A percentile compares a stretch with the other conserved stretches of the same genome.
Conservation (phyloP, 1,139 yeast species). For the Nadsonia commutata region DNA sequence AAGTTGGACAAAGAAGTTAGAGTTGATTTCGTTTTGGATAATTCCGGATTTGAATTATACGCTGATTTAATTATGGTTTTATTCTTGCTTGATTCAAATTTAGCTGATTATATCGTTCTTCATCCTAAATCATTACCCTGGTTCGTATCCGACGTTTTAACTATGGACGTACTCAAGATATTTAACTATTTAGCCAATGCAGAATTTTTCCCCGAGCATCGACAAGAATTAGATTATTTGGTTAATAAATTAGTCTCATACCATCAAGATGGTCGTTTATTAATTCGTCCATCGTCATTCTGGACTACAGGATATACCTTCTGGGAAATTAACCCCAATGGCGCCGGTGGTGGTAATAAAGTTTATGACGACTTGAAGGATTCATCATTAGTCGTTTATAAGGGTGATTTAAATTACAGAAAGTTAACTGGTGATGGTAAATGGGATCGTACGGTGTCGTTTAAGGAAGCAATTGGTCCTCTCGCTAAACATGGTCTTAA, state of each 20-base stretch:
- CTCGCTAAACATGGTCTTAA: conserved; percentile 47
- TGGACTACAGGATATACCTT: conserved; percentile 71
- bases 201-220: conserved; percentile 36
- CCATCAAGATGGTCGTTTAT: conserved; percentile 34
- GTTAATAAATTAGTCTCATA: conserved; percentile 37
- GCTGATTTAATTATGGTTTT: conserved; percentile 70
- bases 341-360: conserved; percentile 41
- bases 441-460: conserved; percentile 77
- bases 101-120: conserved; percentile 49
- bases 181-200: conserved; percentile 42
- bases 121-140: conserved; percentile 91
- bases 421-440: conserved; percentile 80
- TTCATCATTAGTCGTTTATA: conserved; percentile 65
- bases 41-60: conserved; percentile 88
- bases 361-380: conserved; percentile 37
- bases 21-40: conserved; percentile 80
- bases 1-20: conserved; percentile 27
- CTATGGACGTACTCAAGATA: conserved; percentile 55
- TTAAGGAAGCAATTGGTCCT: conserved; percentile 52
- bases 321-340: conserved; percentile 47
- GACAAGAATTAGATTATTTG: conserved; percentile 30
- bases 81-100: conserved; percentile 56
- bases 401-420: conserved; percentile 93
- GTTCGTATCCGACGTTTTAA: conserved; percentile 94
- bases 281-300: conserved; percentile 51